Conservation (phyloP, 768 basidiomycete species). For the Suillus tomentosus region DNA sequence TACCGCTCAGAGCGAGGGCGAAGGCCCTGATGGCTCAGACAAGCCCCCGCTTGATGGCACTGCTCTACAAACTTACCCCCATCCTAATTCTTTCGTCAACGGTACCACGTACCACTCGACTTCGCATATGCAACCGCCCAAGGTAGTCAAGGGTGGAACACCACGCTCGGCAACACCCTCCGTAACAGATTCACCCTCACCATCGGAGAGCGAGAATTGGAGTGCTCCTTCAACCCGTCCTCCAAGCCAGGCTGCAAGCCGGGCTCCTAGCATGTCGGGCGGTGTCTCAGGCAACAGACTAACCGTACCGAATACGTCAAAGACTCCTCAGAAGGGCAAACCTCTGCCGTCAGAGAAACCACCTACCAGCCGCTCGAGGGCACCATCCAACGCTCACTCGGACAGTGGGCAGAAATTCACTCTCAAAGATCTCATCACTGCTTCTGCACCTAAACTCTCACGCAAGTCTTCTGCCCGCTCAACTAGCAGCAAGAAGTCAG, state of each 20-base stretch:
- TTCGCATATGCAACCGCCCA: conserved; percentile 22
- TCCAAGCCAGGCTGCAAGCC: conserved; percentile 54
- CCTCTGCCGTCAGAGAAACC: conserved; percentile 18
- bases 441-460: conserved; percentile 68
- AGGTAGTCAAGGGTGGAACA: conserved; percentile 19
- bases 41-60: conserved; percentile 50
- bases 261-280: conserved; percentile 38
- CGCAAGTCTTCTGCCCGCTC: conserved; percentile 75
- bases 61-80: conserved; percentile 19
- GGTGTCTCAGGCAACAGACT: conserved; percentile 41
- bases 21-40: conserved; percentile 59
- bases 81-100: conserved; percentile 18
- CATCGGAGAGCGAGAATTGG: conserved; percentile 59
- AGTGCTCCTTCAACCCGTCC: conserved; percentile 65
- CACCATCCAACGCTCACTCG: conserved; percentile 52
- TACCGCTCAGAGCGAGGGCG: conserved; percentile 54
- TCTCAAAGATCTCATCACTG: conserved; percentile 75
- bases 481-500: conserved; percentile 63
- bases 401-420: conserved; percentile 75
- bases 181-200: conserved; percentile 49
- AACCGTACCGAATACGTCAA: conserved; percentile 31
- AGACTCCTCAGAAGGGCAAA: conserved; percentile 24
- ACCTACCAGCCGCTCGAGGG: conserved; percentile 36
- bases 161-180: conserved; percentile 41
- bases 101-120: conserved; percentile 15